phyloP scores from a whole-genome alignment of 2,329 filamentous ascomycete species.

The Sporothrix curviconia region DNA sequence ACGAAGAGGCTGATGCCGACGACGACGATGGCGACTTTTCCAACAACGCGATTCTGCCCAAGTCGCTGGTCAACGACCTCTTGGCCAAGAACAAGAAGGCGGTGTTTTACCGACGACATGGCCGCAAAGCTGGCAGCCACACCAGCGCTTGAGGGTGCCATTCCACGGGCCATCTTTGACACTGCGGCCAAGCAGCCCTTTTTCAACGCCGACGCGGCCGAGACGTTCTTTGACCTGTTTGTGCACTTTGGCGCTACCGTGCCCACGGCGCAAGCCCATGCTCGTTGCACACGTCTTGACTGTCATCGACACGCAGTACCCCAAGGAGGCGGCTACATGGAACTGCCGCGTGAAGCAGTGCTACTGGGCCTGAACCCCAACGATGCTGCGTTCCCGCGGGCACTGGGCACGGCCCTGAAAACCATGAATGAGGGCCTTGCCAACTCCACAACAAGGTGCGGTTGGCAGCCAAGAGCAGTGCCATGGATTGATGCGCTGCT shows the following conservation, averaged over 20 bases:
- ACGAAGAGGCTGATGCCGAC: constrained; percentile 43
- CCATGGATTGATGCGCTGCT: constrained; percentile 52
- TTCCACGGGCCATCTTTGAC: constrained; percentile 88
- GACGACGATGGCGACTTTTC: constrained; percentile 46
- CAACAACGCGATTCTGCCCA: constrained; percentile 35
- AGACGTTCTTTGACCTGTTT: constrained; percentile 76
- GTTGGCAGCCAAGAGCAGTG: constrained; percentile 42
- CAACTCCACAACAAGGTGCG: constrained; percentile 39
- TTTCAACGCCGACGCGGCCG: constrained; percentile 58
- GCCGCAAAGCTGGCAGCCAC: constrained; percentile 54
- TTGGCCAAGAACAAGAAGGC: constrained; percentile 27
- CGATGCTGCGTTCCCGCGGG: constrained; percentile 66
- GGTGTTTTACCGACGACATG: constrained; percentile 39
- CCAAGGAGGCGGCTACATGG: constrained; percentile 56
- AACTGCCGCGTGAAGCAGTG: constrained; percentile 67
- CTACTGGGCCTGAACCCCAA: constrained; percentile 56
- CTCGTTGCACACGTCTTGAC: constrained; percentile 70
- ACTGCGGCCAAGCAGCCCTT: constrained; percentile 73
- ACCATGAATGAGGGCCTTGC: constrained; percentile 45
- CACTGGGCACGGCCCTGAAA: constrained; percentile 58
- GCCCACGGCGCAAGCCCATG: constrained; percentile 50
- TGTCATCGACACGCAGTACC: constrained; percentile 52
- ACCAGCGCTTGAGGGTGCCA: constrained; percentile 84
- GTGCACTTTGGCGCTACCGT: constrained; percentile 57
- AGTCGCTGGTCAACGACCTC: constrained; percentile 35